Conservation (phyloP, 257 asterid species). For the Solanum phureja region DNA sequence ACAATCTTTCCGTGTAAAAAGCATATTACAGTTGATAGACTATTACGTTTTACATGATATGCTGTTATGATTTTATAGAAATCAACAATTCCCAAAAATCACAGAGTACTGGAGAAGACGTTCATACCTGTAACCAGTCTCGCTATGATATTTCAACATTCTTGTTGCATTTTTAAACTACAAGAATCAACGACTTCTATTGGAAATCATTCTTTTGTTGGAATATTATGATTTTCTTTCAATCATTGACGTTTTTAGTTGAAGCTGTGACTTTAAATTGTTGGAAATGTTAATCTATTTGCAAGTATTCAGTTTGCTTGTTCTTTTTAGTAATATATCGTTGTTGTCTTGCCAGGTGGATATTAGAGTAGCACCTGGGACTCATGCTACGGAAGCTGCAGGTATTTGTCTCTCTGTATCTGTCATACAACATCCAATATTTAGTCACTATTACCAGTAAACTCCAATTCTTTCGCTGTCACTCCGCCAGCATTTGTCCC, state of each 20-base stretch:
- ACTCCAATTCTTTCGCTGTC: neutral
- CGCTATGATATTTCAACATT: neutral
- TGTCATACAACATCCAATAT: neutral
- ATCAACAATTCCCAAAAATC: neutral
- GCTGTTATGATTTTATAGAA: neutral
- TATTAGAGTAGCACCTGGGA: slow-evolving; percentile 89
- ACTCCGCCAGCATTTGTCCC: neutral
- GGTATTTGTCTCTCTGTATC: slow-evolving; percentile 39
- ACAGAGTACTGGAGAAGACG: neutral
- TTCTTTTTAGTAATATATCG: neutral
- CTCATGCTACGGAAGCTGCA: slow-evolving; percentile 95
- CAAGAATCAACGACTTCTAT: neutral
- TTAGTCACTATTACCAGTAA: neutral
- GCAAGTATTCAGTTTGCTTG: neutral
- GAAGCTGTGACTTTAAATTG: neutral
- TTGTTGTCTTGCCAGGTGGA: slow-evolving; percentile 51
- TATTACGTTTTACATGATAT: neutral
- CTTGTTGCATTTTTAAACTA: neutral
- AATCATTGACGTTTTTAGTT: neutral
- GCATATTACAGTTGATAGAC: neutral
- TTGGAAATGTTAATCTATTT: neutral
- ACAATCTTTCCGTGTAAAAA: neutral
- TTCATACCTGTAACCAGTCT: neutral
- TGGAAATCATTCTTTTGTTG: neutral
- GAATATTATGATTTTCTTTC: neutral